Conservation (phyloP, 192 early-diverging fungal genomes). For the Polychytrium aggregatum region DNA sequence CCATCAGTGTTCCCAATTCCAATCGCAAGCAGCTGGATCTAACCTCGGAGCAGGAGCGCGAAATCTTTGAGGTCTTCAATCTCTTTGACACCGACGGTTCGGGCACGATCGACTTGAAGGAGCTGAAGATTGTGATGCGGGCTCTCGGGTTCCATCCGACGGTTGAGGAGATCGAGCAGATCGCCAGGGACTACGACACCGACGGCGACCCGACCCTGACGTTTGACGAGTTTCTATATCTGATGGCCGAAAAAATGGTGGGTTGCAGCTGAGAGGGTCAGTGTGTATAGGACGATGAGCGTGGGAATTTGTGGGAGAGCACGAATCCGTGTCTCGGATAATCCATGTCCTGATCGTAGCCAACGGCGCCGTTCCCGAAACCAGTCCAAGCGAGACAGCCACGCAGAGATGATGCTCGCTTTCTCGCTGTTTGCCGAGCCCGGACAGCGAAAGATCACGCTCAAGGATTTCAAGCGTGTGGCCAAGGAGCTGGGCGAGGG, state of each 20-base stretch:
- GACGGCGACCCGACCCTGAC: conserved; percentile 25
- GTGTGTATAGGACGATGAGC: too few species aligned
- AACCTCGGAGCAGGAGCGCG: conserved; percentile 35
- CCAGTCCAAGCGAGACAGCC: conserved; percentile 32
- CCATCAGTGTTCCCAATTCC: too few species aligned
- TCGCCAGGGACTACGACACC: conserved; percentile 26
- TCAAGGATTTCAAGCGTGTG: conserved; percentile 38
- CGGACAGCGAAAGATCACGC: conserved; percentile 42
- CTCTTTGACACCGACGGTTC: conserved; percentile 47
- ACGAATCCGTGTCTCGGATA: conserved; percentile 14
- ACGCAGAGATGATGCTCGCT: conserved; percentile 48
- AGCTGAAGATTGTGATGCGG: conserved; percentile 56
- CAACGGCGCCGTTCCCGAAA: not conserved
- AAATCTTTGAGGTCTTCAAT: conserved; percentile 17
- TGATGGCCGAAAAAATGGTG: conserved; percentile 25
- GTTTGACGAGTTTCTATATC: conserved; percentile 43
- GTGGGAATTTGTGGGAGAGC: too few species aligned
- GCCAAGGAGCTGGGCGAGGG: conserved; percentile 52
- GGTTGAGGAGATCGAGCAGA: conserved; percentile 45
- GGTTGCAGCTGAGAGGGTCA: too few species aligned
- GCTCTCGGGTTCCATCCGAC: conserved; percentile 60
- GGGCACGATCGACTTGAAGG: conserved; percentile 49
- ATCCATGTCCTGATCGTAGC: not conserved
- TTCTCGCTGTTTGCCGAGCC: conserved; percentile 58
- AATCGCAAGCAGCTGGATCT: conserved; percentile 12